Evolutionary conservation across 805 yeast genomes (phyloP).

Genomic region (Ogataea degrootiae): DNA sequence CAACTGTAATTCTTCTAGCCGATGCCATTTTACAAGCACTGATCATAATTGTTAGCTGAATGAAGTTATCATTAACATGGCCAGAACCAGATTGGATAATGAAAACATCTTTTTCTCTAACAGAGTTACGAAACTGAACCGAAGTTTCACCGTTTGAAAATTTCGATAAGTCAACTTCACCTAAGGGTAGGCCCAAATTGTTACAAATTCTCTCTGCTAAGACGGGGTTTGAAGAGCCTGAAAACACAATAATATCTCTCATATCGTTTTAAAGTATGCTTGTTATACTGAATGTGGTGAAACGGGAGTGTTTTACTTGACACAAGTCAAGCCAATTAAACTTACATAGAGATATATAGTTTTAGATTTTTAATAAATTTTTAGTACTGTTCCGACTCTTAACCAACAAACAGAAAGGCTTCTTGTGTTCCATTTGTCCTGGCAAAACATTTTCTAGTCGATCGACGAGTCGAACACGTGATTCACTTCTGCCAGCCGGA

Average conservation of each 20-base stretch:
- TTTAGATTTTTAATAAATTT: no score
- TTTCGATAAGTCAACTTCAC: conserved; percentile 59
- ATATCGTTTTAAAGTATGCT: conserved; percentile 29
- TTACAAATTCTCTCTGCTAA: conserved; percentile 72
- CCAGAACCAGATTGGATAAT: conserved; percentile 87
- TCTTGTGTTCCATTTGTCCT: no score
- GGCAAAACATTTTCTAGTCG: no score
- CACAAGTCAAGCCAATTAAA: no score
- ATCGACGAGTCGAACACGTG: no score
- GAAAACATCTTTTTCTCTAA: conserved; percentile 93
- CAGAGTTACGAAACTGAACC: conserved; percentile 79
- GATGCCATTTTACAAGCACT: conserved; percentile 93
- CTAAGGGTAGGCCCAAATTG: conserved; percentile 68
- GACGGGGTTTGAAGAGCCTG: conserved; percentile 86
- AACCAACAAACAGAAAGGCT: no score
- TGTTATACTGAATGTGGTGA: no score
- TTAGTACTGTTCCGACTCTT: no score
- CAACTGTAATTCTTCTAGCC: conserved; percentile 85
- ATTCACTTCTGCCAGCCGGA: no score
- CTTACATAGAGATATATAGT: no score
- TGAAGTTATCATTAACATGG: conserved; percentile 78
- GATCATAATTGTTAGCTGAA: conserved; percentile 76
- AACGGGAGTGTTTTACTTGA: no score
- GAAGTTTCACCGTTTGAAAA: conserved; percentile 93
- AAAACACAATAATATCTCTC: conserved; percentile 83